Evolutionary conservation across 352 stramenopile species (phyloP).

Genomic region (Lagenidium sp.): DNA sequence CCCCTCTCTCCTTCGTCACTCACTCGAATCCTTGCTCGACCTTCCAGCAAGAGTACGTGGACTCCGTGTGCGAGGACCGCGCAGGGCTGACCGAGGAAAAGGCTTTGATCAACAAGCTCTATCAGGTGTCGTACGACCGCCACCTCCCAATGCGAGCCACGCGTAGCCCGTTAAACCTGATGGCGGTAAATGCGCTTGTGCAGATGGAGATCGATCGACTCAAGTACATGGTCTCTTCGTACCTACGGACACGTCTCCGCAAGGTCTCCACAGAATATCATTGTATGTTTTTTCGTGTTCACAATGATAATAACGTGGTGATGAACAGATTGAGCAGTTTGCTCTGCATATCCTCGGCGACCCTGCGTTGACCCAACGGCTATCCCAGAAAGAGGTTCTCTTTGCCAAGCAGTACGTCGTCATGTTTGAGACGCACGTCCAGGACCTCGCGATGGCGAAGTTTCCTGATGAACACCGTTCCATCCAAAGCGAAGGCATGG

Average conservation of each 20-base stretch:
- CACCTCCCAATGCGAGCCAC: too few species aligned
- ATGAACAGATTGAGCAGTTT: conserved; percentile 63
- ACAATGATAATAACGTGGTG: background rate
- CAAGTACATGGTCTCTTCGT: conserved; percentile 77
- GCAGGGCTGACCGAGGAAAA: conserved; percentile 59
- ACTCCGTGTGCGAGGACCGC: conserved; percentile 66
- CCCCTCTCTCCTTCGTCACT: too few species aligned
- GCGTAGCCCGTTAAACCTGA: background rate
- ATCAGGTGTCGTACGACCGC: too few species aligned
- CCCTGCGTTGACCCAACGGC: conserved; percentile 26
- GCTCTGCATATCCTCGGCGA: conserved; percentile 50
- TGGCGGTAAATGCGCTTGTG: background rate
- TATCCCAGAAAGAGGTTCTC: conserved; percentile 63
- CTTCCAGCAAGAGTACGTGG: conserved; percentile 82
- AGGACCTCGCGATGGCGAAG: conserved; percentile 49
- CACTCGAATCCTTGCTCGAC: too few species aligned
- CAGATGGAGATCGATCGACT: conserved; percentile 85
- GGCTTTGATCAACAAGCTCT: conserved; percentile 78
- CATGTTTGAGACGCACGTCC: conserved; percentile 66
- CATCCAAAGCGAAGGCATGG: conserved; percentile 55
- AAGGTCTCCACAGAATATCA: conserved; percentile 26
- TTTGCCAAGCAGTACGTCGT: conserved; percentile 69
- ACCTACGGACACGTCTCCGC: conserved; percentile 60
- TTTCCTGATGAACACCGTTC: conserved; percentile 55
- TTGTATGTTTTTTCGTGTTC: background rate